Evolutionary conservation across 73 alveolate genomes (phyloP).

Genomic region (Paramecium primaurelia): DNA sequence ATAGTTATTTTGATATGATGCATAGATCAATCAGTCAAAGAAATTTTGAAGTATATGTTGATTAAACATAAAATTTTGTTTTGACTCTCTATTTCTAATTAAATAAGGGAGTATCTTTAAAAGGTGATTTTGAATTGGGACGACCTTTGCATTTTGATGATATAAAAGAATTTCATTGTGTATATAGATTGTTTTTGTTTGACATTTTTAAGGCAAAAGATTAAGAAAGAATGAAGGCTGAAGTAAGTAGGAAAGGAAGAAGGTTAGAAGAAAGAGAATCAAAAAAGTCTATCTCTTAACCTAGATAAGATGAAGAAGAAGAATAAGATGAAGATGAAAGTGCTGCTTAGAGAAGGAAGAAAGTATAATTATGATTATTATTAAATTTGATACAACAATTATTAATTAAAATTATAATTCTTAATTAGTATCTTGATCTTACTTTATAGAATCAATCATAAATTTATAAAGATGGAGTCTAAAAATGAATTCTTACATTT

Average conservation of each 20-base stretch:
- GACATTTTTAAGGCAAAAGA: background rate
- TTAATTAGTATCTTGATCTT: background rate
- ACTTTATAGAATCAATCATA: background rate
- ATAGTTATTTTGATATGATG: slow-evolving; percentile 8
- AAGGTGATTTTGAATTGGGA: background rate
- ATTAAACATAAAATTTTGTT: background rate
- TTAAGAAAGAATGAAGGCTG: background rate
- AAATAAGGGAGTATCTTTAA: background rate
- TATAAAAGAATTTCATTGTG: background rate
- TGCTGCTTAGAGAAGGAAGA: background rate
- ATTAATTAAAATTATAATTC: background rate
- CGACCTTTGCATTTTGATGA: slow-evolving; percentile 2
- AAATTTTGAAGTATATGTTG: background rate
- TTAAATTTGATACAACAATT: background rate
- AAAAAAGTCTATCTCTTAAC: background rate
- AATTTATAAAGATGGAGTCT: background rate
- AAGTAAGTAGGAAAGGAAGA: background rate
- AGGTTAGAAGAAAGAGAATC: background rate
- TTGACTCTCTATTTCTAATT: background rate
- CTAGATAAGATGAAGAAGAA: background rate
- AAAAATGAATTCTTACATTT: background rate
- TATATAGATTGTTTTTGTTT: background rate
- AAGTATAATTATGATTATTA: background rate
- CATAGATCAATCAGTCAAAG: background rate
- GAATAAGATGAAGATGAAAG: background rate